Conservation (phyloP, 2,329 filamentous ascomycete species). For the Colletotrichum graminicola region DNA sequence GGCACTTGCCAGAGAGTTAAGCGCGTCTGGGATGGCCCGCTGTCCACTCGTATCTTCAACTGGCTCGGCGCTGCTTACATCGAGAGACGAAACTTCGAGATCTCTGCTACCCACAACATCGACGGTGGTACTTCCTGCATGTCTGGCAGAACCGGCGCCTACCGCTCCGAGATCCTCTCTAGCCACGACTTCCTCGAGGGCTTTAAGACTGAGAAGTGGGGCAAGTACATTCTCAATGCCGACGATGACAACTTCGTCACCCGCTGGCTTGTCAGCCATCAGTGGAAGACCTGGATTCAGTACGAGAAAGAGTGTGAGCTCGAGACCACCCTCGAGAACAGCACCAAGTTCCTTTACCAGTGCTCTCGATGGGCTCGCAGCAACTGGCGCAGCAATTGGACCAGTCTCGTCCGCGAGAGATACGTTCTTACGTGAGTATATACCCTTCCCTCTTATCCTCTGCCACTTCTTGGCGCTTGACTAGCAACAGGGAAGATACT, state of each 20-base stretch:
- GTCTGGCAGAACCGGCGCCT: slow-evolving; percentile 93
- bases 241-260: slow-evolving; percentile 99
- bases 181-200: slow-evolving; percentile 87
- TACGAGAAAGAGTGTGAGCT: slow-evolving; percentile 93
- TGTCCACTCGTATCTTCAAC: slow-evolving; percentile 78
- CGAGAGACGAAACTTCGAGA: slow-evolving; percentile 95
- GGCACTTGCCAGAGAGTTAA: slow-evolving; percentile 91
- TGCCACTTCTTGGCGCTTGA: not conserved
- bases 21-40: slow-evolving; percentile 72
- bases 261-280: slow-evolving; percentile 91
- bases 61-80: slow-evolving; percentile 94
- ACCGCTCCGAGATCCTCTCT: slow-evolving; percentile 88
- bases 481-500: slow-evolving; percentile 31
- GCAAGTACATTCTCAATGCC: slow-evolving; percentile 89
- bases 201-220: slow-evolving; percentile 93
- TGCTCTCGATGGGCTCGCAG: slow-evolving; percentile 95
- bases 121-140: slow-evolving; percentile 97
- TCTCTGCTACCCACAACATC: slow-evolving; percentile 93
- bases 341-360: slow-evolving; percentile 90
- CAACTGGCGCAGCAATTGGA: slow-evolving; percentile 98
- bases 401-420: slow-evolving; percentile 85
- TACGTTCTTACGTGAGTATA: slow-evolving; percentile 86
- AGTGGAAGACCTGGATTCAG: slow-evolving; percentile 95
- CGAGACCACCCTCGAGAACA: slow-evolving; percentile 91
- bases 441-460: not conserved